A percentile compares a stretch with the other conserved stretches of the same genome.
phyloP scores from a whole-genome alignment of 495 filamentous ascomycete genomes.

The Lepraria neglecta region DNA sequence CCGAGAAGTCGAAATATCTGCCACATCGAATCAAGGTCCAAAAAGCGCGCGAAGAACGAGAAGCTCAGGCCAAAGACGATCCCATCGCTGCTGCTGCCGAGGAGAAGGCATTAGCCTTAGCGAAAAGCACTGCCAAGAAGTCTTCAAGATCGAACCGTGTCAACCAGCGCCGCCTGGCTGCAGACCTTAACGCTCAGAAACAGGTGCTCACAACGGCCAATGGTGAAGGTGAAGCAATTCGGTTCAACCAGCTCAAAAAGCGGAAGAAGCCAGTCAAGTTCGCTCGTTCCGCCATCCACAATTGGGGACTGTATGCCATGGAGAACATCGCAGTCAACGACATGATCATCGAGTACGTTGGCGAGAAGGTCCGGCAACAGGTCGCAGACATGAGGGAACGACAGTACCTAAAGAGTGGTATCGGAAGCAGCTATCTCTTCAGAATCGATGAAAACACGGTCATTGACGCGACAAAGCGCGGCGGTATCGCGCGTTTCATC shows the following conservation, averaged over 20 bases:
- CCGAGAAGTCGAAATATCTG: conserved; percentile 96
- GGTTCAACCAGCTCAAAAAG: conserved; percentile 99
- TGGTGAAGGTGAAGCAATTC: conserved; percentile 79
- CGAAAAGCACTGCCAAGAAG: conserved; percentile 70
- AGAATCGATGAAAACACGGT: conserved; percentile 96
- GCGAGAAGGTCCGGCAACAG: conserved; percentile 92
- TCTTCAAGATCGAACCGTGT: conserved; percentile 83
- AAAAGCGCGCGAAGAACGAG: conserved; percentile 77
- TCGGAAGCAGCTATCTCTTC: conserved; percentile 96
- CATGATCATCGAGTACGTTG: conserved; percentile 99
- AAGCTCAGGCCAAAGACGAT: conserved; percentile 62
- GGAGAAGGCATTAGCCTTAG: conserved; percentile 66
- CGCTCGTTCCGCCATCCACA: conserved; percentile 94
- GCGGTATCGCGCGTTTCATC: conserved; percentile 96
- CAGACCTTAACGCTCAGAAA: conserved; percentile 90
- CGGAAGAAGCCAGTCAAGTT: conserved; percentile 99
- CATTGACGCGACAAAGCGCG: conserved; percentile 96
- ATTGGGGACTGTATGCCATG: conserved; percentile 96
- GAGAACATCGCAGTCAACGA: conserved; percentile 96
- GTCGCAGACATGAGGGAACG: conserved; percentile 92
- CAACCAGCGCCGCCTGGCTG: conserved; percentile 88
- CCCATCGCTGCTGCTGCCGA: conserved; percentile 58
- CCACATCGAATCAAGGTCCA: conserved; percentile 96
- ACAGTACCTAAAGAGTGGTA: conserved; percentile 89
- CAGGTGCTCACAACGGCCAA: conserved; percentile 61